Evolutionary conservation across 228 moss, liverwort and hornwort genomes (phyloP).

Genomic region (Sphagnum fallax): DNA sequence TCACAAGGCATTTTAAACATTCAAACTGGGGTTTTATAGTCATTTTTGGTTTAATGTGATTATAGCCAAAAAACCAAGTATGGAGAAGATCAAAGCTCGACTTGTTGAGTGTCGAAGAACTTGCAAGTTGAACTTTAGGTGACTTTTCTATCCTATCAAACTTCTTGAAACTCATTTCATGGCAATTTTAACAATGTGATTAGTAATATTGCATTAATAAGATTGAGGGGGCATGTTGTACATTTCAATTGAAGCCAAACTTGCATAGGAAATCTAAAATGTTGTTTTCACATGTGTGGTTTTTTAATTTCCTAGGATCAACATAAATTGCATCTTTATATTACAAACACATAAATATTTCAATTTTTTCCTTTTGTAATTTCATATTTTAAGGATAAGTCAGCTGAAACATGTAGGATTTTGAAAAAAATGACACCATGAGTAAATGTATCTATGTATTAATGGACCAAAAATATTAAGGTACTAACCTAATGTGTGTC

Average conservation of each 20-base stretch:
- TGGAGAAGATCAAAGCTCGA: slow-evolving; percentile 75
- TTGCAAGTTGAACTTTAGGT: slow-evolving; percentile 73
- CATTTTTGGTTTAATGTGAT: background rate
- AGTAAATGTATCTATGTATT: background rate
- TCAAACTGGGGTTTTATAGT: background rate
- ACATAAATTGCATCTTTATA: background rate
- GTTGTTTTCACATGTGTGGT: slow-evolving; percentile 7
- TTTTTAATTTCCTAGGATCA: slow-evolving; percentile 1
- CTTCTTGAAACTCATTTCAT: background rate
- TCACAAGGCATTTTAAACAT: background rate
- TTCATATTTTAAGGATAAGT: background rate
- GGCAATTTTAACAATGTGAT: background rate
- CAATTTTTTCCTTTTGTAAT: background rate
- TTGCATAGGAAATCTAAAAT: background rate
- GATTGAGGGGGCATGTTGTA: background rate
- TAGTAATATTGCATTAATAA: too few species aligned
- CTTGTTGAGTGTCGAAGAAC: slow-evolving; percentile 75
- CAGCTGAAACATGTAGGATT: background rate
- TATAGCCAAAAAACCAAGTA: slow-evolving; percentile 60
- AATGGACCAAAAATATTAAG: too few species aligned
- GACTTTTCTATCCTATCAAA: background rate
- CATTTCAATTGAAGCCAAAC: background rate
- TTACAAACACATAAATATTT: background rate
- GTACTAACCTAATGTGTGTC: background rate
- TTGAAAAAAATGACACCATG: background rate